Evolutionary conservation across 305 asterid genomes (phyloP).

Genomic region (Rubia peregrina): DNA sequence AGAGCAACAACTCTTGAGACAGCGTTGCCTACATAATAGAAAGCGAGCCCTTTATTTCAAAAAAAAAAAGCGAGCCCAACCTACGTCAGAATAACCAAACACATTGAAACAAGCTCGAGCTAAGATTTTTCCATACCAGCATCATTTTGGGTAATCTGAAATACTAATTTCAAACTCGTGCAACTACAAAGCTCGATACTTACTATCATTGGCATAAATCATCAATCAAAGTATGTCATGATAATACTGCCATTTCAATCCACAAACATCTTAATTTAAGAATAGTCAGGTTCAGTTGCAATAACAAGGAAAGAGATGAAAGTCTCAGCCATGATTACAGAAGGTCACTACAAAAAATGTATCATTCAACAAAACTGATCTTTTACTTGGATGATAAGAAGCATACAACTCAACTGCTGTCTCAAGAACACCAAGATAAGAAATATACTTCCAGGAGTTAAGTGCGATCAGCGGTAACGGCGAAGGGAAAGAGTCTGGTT

Average conservation of each 20-base stretch:
- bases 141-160: no score
- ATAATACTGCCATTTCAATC: neutral
- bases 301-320: neutral
- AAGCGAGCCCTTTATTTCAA: no score
- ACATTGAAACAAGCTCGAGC: no score
- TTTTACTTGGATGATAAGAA: neutral
- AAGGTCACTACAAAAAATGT: neutral
- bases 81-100: no score
- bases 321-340: neutral
- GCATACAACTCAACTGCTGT: neutral
- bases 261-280: neutral
- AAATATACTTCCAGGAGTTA: neutral
- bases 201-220: neutral
- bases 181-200: no score
- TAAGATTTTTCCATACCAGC: no score
- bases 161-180: neutral
- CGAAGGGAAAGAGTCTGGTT: slow-evolving; percentile 12
- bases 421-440: neutral
- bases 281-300: neutral
- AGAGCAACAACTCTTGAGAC: no score
- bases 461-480: neutral
- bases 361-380: neutral
- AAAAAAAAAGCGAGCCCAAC: no score
- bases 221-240: neutral
- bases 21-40: no score